phyloP scores from a whole-genome alignment of 1,284 basidiomycete species.

The Apiotrichum siamense region DNA sequence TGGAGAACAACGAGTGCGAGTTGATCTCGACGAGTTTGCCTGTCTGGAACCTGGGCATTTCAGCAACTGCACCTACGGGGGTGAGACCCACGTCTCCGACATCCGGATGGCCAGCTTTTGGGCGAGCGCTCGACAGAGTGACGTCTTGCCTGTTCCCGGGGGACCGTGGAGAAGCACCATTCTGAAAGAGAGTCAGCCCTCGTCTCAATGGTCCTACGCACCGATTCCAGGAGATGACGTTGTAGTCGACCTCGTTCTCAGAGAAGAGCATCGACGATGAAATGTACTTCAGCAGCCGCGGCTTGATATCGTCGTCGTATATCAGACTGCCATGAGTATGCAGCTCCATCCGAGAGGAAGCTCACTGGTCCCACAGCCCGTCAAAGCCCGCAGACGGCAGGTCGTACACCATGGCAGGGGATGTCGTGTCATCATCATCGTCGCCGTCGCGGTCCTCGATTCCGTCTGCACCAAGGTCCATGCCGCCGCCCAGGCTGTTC shows the following conservation, averaged over 20 bases:
- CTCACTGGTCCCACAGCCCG: conserved; percentile 68
- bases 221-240: conserved; percentile 92
- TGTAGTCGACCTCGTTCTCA: conserved; percentile 81
- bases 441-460: conserved; percentile 46
- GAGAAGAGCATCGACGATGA: conserved; percentile 86
- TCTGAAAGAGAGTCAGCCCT: conserved; percentile 24
- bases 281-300: conserved; percentile 84
- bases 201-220: conserved; percentile 20
- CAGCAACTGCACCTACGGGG: no score
- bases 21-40: conserved; percentile 93
- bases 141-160: conserved; percentile 96
- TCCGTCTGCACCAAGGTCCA: not conserved
- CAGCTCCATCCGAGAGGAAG: not conserved
- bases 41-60: conserved; percentile 65
- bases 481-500: not conserved
- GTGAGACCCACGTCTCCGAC: conserved; percentile 61
- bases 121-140: conserved; percentile 84
- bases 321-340: conserved; percentile 58
- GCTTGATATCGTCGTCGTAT: conserved; percentile 83
- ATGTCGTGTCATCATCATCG: conserved; percentile 66
- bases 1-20: conserved; percentile 89
- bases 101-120: conserved; percentile 92
- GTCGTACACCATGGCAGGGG: conserved; percentile 78
- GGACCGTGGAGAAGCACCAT: conserved; percentile 92
- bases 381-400: conserved; percentile 77